Evolutionary conservation across 495 filamentous ascomycete species (phyloP).

Genomic region (Cercophora samala): DNA sequence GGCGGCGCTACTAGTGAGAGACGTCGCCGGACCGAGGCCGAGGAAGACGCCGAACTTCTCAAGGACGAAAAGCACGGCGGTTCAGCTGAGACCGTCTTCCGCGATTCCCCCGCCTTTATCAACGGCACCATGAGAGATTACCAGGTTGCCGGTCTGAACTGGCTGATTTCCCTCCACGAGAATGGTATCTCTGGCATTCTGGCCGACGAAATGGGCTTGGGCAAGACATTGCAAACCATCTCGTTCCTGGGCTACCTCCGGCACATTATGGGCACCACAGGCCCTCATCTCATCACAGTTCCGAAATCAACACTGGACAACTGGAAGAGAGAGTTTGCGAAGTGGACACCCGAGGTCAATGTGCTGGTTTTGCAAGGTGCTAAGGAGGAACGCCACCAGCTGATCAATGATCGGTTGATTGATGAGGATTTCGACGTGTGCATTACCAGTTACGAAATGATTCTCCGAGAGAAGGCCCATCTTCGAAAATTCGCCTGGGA

Average conservation of each 20-base stretch:
- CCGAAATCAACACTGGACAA: slow-evolving; percentile 99
- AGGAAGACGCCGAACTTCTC: slow-evolving; percentile 94
- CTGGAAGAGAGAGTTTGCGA: slow-evolving; percentile 91
- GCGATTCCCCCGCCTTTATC: slow-evolving; percentile 86
- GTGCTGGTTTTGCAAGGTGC: slow-evolving; percentile 92
- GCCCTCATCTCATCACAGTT: slow-evolving; percentile 91
- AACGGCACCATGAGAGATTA: slow-evolving; percentile 94
- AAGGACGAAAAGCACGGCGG: slow-evolving; percentile 86
- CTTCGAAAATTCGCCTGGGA: slow-evolving; percentile 99
- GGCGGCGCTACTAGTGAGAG: slow-evolving; percentile 81
- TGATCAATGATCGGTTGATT: slow-evolving; percentile 87
- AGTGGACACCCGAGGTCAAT: slow-evolving; percentile 93
- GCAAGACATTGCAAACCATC: slow-evolving; percentile 88
- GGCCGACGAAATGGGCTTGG: slow-evolving; percentile 96
- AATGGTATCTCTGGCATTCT: slow-evolving; percentile 98
- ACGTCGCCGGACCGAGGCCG: slow-evolving; percentile 87
- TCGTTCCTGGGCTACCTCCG: slow-evolving; percentile 92
- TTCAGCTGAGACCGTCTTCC: slow-evolving; percentile 81
- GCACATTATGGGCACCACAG: slow-evolving; percentile 79
- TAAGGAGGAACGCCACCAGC: slow-evolving; percentile 83
- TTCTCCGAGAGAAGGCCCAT: slow-evolving; percentile 90
- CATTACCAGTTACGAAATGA: slow-evolving; percentile 43
- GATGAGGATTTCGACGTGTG: slow-evolving; percentile 64
- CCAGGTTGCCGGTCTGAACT: slow-evolving; percentile 90
- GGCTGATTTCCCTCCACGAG: slow-evolving; percentile 97